Evolutionary conservation across 1,139 yeast genomes (phyloP).

Genomic region (Nakaseomyces sp.): DNA sequence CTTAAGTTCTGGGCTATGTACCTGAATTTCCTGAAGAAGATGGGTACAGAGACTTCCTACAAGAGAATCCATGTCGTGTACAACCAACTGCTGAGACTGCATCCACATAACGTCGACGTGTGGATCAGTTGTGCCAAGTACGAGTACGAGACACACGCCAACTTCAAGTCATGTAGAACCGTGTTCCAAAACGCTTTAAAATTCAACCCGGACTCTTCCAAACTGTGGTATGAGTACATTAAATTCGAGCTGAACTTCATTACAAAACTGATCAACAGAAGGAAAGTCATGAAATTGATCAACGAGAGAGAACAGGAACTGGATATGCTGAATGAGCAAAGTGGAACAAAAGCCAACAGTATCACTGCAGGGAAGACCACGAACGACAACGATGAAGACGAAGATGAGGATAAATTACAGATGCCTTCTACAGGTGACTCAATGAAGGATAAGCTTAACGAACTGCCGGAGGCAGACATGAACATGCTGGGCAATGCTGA

Average conservation of each 20-base stretch:
- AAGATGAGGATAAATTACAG: slow-evolving; percentile 35
- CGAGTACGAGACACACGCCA: slow-evolving; percentile 81
- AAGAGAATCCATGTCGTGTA: slow-evolving; percentile 76
- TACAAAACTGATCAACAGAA: slow-evolving; percentile 72
- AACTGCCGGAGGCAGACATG: slow-evolving; percentile 81
- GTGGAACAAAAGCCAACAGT: background rate
- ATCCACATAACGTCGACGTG: slow-evolving; percentile 82
- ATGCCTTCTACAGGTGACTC: slow-evolving; percentile 46
- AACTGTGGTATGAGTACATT: slow-evolving; percentile 78
- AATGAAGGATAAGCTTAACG: slow-evolving; percentile 54
- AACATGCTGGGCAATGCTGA: slow-evolving; percentile 78
- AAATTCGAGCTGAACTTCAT: slow-evolving; percentile 83
- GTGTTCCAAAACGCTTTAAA: slow-evolving; percentile 79
- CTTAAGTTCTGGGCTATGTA: slow-evolving; percentile 71
- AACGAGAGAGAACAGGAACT: slow-evolving; percentile 58
- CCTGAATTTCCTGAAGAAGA: slow-evolving; percentile 55
- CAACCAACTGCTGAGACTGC: slow-evolving; percentile 69
- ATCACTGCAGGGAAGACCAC: slow-evolving; percentile 21
- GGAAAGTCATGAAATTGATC: slow-evolving; percentile 70
- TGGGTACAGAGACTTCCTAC: slow-evolving; percentile 52
- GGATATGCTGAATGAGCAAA: slow-evolving; percentile 35
- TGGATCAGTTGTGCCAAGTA: slow-evolving; percentile 96
- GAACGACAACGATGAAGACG: slow-evolving; percentile 30
- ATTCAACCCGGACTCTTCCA: slow-evolving; percentile 65
- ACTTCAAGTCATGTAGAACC: slow-evolving; percentile 81